These are phyloP conservation scores for Cardamine resedifolia DNA, from an alignment of 345 rosid species.

Conservation along the genomic window DNA sequence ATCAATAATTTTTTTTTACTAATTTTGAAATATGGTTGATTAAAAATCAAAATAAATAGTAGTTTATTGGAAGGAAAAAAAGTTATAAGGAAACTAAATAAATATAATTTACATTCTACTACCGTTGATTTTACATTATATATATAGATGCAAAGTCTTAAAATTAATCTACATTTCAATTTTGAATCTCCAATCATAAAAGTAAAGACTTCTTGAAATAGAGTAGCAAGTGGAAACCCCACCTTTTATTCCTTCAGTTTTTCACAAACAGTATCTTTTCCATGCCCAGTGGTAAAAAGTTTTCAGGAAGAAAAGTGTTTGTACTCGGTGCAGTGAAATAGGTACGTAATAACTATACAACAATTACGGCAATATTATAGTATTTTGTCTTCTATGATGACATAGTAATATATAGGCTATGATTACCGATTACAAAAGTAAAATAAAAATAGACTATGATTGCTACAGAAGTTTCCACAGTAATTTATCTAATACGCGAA, in stretches of 20 bases:
- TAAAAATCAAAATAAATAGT: neutral
- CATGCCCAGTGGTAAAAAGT: neutral
- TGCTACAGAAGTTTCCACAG: slow-evolving; percentile 14
- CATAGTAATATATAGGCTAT: neutral
- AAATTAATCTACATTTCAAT: neutral
- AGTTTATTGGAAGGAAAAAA: neutral
- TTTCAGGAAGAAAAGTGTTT: slow-evolving; percentile 6
- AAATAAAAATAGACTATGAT: neutral
- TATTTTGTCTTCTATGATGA: slow-evolving; percentile 19
- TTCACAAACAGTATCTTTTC: slow-evolving; percentile 4
- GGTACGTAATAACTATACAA: slow-evolving; percentile 11
- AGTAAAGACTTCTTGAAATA: neutral
- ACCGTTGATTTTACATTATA: neutral
- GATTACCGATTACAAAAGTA: neutral
- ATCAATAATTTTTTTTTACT: no score
- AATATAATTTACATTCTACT: neutral
- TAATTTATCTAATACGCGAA: slow-evolving; percentile 13
- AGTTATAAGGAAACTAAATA: neutral
- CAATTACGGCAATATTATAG: neutral
- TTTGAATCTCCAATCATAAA: slow-evolving; percentile 11
- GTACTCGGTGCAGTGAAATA: slow-evolving; percentile 11
- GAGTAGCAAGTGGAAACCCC: slow-evolving; percentile 13
- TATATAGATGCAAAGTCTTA: neutral
- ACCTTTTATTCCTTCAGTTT: neutral
- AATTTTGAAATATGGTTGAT: neutral